Base-by-base conservation (phyloP, 768 basidiomycete genomes). In the Candolleomyces efflorescens region DNA sequence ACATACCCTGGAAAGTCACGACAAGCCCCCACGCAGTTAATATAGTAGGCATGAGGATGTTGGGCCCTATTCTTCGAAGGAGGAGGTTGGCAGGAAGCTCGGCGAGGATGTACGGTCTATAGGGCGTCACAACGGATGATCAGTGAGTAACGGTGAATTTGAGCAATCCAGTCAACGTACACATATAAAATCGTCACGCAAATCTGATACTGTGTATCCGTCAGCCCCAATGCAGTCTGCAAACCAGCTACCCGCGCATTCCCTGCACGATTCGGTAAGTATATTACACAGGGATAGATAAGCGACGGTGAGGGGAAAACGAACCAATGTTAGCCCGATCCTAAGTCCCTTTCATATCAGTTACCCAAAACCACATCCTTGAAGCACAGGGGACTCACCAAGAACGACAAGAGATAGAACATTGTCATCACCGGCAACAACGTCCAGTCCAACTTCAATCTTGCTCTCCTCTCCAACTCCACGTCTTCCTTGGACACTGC, bases 241-340 rank as follows among this genome's bases (percentile, higher is more conserved):
- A 83, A 67, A 37, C 82, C 81, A 17, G 79, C 80, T 5, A 81
- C 72, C 11, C 76, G 71, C 9, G 80, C 82, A 60, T 81, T 81
- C 39, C 75, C 73, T 72, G 67, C 26, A 2, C 3, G 11, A 32
- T 32, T 32, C 32, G 32, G 32, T 32, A n/a, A 17, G 41, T 9
- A 10, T 22, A n/a, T 17, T 17, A 43, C 18, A 36, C 3, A 54
- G 22, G 23, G 3, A 10, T 22, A 43, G 6, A 22, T 53, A 22
- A 7, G 57, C 20, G 6, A n/a, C 6, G 44, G 15, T 15, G 17
- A 55, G 32, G 13, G 13, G 22, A 17, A 24, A 18, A 48, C 58
- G 38, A 58, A 71, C 73, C 73, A 41, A 75, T 72, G 53, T 75
- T 75, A 15, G 71, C 63, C 20, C 72, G 71, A 59, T 73, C 74